Evolutionary conservation across 2,329 filamentous ascomycete genomes (phyloP).

Genomic region (Penicillium sp.): DNA sequence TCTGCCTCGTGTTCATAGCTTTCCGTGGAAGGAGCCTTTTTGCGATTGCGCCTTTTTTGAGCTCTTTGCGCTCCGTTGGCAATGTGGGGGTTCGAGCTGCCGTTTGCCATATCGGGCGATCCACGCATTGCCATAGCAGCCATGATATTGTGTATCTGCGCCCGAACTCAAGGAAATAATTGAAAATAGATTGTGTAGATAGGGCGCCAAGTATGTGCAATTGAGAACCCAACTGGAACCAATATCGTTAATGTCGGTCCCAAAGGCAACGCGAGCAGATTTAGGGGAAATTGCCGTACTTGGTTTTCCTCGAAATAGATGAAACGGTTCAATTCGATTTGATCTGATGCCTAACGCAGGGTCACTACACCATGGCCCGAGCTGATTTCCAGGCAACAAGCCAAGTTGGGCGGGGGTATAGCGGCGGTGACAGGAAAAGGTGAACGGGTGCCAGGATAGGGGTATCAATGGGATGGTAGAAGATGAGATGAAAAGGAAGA

Average conservation of each 20-base stretch:
- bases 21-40: background rate
- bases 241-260: slow-evolving; percentile 12
- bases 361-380: slow-evolving; percentile 18
- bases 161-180: background rate
- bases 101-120: slow-evolving; percentile 22
- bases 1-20: slow-evolving; percentile 5
- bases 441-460: background rate
- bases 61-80: slow-evolving; percentile 11
- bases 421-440: background rate
- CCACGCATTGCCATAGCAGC: slow-evolving; percentile 15
- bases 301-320: background rate
- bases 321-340: slow-evolving; percentile 3
- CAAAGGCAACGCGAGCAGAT: slow-evolving; percentile 2
- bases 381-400: slow-evolving; percentile 2
- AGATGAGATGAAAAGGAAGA: slow-evolving; percentile 1
- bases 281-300: background rate
- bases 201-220: slow-evolving; percentile 2
- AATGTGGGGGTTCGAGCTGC: slow-evolving; percentile 5
- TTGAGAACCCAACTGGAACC: slow-evolving; percentile 11
- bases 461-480: slow-evolving; percentile 3
- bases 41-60: slow-evolving; percentile 12
- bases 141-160: slow-evolving; percentile 10
- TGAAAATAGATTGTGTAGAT: background rate
- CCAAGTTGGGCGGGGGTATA: slow-evolving; percentile 6
- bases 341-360: slow-evolving; percentile 18